Evolutionary conservation across 192 early-diverging fungal genomes (phyloP).

Genomic region (Piromyces sp.): DNA sequence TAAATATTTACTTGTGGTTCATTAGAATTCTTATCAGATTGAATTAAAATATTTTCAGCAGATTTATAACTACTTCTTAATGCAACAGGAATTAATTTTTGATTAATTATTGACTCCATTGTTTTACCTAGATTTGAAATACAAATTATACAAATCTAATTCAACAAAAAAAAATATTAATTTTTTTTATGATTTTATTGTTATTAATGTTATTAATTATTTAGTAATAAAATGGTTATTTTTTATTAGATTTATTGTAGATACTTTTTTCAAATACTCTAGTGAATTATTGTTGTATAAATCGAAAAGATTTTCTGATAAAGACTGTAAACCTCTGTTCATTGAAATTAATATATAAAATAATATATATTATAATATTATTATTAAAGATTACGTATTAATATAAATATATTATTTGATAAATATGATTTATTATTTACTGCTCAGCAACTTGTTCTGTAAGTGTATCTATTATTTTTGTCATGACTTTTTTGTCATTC

Average conservation of each 20-base stretch:
- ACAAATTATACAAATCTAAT: constrained; percentile 56
- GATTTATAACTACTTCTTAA: constrained; percentile 36
- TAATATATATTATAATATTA: too few relatives aligned
- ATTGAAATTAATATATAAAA: too few relatives aligned
- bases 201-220: not conserved
- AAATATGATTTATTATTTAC: too few relatives aligned
- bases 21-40: constrained; percentile 54
- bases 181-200: too few relatives aligned
- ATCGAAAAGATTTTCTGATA: not conserved
- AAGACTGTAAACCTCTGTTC: not conserved
- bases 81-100: constrained; percentile 33
- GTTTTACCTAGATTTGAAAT: constrained; percentile 76
- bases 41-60: constrained; percentile 82
- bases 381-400: too few relatives aligned
- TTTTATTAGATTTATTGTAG: too few relatives aligned
- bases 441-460: too few relatives aligned
- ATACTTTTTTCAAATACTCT: not conserved
- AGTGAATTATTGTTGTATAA: not conserved
- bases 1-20: constrained; percentile 67
- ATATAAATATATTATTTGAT: too few relatives aligned
- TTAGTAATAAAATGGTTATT: not conserved
- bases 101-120: constrained; percentile 73
- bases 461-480: too few relatives aligned
- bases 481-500: too few relatives aligned
- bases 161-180: too few relatives aligned